Conservation (phyloP, 108 stramenopile genomes). For the Schizochytrium sp. region DNA sequence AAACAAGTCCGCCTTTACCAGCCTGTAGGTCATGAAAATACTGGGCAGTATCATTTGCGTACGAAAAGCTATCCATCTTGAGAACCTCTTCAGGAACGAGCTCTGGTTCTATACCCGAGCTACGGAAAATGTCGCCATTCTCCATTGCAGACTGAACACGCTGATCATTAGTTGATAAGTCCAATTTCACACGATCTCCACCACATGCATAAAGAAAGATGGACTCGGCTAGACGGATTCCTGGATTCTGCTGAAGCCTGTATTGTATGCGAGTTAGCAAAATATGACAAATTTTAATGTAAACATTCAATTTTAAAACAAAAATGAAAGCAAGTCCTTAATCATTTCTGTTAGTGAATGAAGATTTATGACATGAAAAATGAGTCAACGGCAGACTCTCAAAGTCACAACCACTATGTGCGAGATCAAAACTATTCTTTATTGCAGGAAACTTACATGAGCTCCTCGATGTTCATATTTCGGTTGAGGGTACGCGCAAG, state of each 20-base stretch:
- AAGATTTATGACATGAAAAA: no score
- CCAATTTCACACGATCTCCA: neutral
- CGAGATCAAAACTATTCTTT: no score
- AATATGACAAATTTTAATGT: no score
- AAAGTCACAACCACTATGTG: no score
- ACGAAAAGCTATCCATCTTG: neutral
- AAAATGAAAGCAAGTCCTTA: no score
- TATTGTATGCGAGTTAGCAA: no score
- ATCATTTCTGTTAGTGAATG: no score
- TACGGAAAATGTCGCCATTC: neutral
- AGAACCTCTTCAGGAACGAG: constrained; percentile 35
- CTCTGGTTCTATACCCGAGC: neutral
- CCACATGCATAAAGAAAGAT: neutral
- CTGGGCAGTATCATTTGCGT: neutral
- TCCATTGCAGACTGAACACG: neutral
- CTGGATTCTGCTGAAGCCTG: neutral
- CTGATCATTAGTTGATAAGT: neutral
- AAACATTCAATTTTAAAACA: no score
- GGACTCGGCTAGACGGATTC: neutral
- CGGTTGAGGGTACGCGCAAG: neutral
- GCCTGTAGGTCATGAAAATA: neutral
- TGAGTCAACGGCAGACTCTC: no score
- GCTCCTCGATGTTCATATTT: neutral
- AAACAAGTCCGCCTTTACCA: neutral
- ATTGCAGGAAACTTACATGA: neutral